Evolutionary conservation across 805 yeast species (phyloP), one percentile per base, ranked within the genome.

Genomic region (Yarrowia keelungensis): DNA sequence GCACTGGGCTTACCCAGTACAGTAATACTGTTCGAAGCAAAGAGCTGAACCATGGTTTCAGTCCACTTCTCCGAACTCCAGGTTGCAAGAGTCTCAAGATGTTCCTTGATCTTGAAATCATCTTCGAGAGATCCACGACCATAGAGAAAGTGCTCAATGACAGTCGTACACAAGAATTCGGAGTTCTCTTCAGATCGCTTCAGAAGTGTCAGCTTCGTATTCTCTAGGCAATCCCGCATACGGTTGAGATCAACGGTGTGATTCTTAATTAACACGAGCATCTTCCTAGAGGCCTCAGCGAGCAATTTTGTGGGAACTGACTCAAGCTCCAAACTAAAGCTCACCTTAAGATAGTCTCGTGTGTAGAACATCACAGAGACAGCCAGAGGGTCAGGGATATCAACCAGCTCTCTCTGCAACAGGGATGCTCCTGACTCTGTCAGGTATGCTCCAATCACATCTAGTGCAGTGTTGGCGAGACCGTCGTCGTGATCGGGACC

Each of bases 351-450:
- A 75, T 84, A 93, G 75, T 91, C 94, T 71, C 91, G 96, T 0
- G 94, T 88, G 74, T 87, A 86, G 72, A 83, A 87, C 38, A 84
- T 87, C 5, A 89, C 81, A 39, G 87, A 87, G 14, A 91, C 87
- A 1, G 97, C 94, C 65, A 87, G 78, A 0, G 98, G 97, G 59
- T 90, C 86, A 36, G 87, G 91, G 59, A 90, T 85, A 74, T 94
- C 98, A 26, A 93, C 91, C 70, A 95, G 81, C 69, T 84, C 78
- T 73, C 86, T 86, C 71, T 86, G 86, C 70, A 95, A 84, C 35
- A 92, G 81, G 1, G 98, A 90, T 54, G 91, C 86, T 0, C 97
- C 87, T 2, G 89, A 85, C 61, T 87, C 89, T 5, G 96, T 86
- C 67, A 94, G 83, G 76, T 94, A 95, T 36, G 85, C 83, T 19